Evolutionary conservation across 192 early-diverging fungal genomes (phyloP).

Genomic region (Coemansia guatemalensis): DNA sequence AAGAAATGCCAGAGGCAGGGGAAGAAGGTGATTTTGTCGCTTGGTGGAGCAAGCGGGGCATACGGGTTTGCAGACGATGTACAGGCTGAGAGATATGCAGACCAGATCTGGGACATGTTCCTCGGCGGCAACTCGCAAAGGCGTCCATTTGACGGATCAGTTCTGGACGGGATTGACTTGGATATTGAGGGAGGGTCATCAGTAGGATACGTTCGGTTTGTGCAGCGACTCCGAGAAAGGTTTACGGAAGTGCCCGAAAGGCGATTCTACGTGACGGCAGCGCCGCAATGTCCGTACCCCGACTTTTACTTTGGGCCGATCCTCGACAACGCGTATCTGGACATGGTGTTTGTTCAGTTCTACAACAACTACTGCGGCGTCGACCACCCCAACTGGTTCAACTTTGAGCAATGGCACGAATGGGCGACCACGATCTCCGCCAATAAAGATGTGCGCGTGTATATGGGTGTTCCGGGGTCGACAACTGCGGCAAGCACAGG

Average conservation of each 20-base stretch:
- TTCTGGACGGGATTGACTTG: conserved; percentile 73
- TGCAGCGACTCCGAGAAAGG: conserved; percentile 56
- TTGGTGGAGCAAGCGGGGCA: conserved; percentile 67
- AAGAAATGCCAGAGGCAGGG: conserved; percentile 69
- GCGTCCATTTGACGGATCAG: conserved; percentile 67
- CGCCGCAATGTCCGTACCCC: conserved; percentile 73
- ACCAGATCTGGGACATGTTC: conserved; percentile 76
- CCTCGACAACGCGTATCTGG: conserved; percentile 61
- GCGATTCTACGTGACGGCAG: conserved; percentile 63
- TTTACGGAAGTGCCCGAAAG: conserved; percentile 51
- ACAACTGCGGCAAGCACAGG: conserved; percentile 58
- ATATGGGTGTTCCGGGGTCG: conserved; percentile 64
- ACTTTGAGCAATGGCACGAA: conserved; percentile 71
- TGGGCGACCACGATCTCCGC: conserved; percentile 61
- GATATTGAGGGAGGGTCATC: conserved; percentile 68
- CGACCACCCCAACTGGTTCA: conserved; percentile 59
- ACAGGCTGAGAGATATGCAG: conserved; percentile 62
- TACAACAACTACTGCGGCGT: conserved; percentile 80
- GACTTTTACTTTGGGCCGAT: conserved; percentile 63
- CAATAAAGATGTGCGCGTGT: conserved; percentile 64
- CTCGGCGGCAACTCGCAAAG: conserved; percentile 59
- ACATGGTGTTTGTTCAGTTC: conserved; percentile 77
- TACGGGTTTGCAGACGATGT: conserved; percentile 62
- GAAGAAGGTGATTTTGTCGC: conserved; percentile 69
- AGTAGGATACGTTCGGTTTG: conserved; percentile 61